phyloP scores from a whole-genome alignment of 768 basidiomycete genomes.

The Boletus patriciae region DNA sequence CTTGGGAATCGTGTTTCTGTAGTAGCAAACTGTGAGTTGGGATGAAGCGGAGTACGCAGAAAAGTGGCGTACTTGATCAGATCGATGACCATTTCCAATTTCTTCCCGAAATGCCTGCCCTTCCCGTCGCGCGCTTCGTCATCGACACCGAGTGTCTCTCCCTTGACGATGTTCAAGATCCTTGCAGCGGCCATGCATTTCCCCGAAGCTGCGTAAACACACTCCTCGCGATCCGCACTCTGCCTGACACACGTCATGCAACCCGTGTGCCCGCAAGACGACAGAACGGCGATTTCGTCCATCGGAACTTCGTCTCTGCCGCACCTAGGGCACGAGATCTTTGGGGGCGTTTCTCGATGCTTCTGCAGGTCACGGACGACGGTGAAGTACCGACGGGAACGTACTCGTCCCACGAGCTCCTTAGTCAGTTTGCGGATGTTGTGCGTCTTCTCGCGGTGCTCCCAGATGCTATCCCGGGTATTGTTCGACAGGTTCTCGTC shows the following conservation, averaged over 20 bases:
- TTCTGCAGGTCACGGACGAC: conserved; percentile 88
- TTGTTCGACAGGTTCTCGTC: conserved; percentile 58
- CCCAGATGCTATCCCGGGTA: conserved; percentile 67
- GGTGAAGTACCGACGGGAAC: conserved; percentile 90
- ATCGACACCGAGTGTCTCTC: conserved; percentile 75
- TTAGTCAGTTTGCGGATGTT: conserved; percentile 80
- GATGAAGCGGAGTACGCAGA: neutral
- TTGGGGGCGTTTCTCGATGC: conserved; percentile 58
- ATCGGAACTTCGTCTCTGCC: conserved; percentile 54
- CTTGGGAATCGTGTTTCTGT: conserved; percentile 64
- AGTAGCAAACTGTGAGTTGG: neutral
- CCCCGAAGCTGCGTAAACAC: conserved; percentile 68
- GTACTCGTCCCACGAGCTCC: conserved; percentile 86
- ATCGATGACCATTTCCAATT: conserved; percentile 73
- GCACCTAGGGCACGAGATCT: conserved; percentile 65
- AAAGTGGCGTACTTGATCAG: conserved; percentile 64
- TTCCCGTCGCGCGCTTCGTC: conserved; percentile 69
- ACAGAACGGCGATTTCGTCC: conserved; percentile 77
- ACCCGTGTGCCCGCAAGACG: conserved; percentile 90
- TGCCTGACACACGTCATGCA: conserved; percentile 71
- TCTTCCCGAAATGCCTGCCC: conserved; percentile 79
- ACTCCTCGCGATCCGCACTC: conserved; percentile 77
- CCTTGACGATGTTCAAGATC: conserved; percentile 78
- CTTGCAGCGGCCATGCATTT: conserved; percentile 80
- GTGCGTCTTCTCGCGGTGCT: conserved; percentile 84